Evolutionary conservation across 129 eudicot species (phyloP).

Genomic region (Chrysanthemum seticuspe): DNA sequence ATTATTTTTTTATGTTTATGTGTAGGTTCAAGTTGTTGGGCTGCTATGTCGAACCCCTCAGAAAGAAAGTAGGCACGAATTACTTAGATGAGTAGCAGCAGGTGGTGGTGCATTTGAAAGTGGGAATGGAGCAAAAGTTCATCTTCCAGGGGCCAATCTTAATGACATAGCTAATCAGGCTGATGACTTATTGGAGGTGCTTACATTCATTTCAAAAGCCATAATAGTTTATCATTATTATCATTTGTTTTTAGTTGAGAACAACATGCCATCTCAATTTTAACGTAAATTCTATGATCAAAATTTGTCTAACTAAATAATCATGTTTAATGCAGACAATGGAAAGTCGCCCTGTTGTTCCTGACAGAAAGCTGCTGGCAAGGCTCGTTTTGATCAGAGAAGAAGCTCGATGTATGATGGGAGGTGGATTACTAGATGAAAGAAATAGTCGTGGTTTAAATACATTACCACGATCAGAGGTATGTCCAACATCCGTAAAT

Average conservation of each 20-base stretch:
- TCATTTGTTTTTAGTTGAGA: neutral
- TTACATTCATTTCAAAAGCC: neutral
- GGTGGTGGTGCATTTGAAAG: slow-evolving; percentile 96
- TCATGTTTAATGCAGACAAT: slow-evolving; percentile 55
- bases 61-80: slow-evolving; percentile 90
- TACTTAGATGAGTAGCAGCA: slow-evolving; percentile 92
- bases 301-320: neutral
- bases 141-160: slow-evolving; percentile 96
- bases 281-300: neutral
- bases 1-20: slow-evolving; percentile 2
- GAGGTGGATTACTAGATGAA: slow-evolving; percentile 97
- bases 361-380: slow-evolving; percentile 91
- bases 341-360: slow-evolving; percentile 87
- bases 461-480: slow-evolving; percentile 95
- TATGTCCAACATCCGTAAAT: slow-evolving; percentile 9
- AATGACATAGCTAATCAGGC: slow-evolving; percentile 97
- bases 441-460: slow-evolving; percentile 87
- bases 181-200: slow-evolving; percentile 92
- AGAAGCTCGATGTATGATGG: slow-evolving; percentile 99
- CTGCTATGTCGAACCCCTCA: slow-evolving; percentile 88
- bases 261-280: neutral
- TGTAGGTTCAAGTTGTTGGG: slow-evolving; percentile 95
- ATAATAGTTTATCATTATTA: neutral
- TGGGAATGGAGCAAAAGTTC: slow-evolving; percentile 82
- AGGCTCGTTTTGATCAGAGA: slow-evolving; percentile 96